phyloP scores from a whole-genome alignment of 208 protist genomes.

The Leishmania tarentolae region DNA sequence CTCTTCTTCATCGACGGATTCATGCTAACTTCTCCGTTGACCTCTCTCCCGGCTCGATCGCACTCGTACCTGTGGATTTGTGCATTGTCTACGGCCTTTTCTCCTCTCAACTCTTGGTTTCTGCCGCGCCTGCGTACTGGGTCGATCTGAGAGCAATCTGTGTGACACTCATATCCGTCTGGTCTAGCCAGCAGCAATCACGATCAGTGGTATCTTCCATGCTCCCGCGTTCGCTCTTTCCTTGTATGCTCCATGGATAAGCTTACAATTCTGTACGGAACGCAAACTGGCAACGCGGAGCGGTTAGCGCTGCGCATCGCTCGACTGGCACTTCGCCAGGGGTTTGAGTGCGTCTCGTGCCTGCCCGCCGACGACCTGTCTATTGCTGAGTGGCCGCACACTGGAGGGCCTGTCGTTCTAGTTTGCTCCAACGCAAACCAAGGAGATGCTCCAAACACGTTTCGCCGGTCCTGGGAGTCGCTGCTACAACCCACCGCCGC shows the following conservation, averaged over 20 bases:
- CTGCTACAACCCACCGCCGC: constrained; percentile 42
- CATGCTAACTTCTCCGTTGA: background rate
- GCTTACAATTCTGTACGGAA: constrained; percentile 81
- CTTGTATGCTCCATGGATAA: constrained; percentile 7
- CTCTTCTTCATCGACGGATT: background rate
- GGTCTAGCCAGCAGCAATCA: background rate
- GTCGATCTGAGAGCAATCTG: background rate
- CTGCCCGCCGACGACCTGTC: constrained; percentile 69
- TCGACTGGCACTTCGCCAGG: constrained; percentile 57
- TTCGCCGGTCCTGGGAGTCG: constrained; percentile 66
- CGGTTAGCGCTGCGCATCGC: constrained; percentile 57
- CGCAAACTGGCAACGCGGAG: constrained; percentile 83
- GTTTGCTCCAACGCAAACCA: constrained; percentile 85
- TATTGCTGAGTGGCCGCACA: constrained; percentile 44
- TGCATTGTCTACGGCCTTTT: background rate
- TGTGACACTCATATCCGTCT: background rate
- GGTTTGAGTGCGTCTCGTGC: constrained; percentile 45
- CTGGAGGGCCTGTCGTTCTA: constrained; percentile 53
- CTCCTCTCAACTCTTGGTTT: background rate
- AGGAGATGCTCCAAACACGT: constrained; percentile 77
- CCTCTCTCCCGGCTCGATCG: background rate
- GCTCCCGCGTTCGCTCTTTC: background rate
- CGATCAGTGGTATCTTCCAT: background rate
- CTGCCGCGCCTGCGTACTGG: background rate
- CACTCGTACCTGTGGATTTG: background rate